Base-by-base conservation (phyloP, 768 basidiomycete species). In the Jaapia argillacea region DNA sequence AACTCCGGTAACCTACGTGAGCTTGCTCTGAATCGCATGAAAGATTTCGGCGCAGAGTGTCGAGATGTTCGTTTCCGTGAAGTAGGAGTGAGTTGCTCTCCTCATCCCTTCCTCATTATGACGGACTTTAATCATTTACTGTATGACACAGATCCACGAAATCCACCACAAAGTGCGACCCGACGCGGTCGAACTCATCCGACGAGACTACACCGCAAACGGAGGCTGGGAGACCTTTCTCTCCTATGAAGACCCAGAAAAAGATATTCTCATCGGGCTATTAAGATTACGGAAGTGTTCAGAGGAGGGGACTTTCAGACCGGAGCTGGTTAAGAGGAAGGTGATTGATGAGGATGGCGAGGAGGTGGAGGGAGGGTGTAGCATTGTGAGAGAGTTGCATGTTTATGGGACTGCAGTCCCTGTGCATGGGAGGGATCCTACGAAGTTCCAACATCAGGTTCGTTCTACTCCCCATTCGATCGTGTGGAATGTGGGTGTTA, bases 181-280 rank as follows among this genome's bases (percentile, higher is more conserved):
- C 46, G 88, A 94, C 59, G 85, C 88, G 13, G 86, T 96, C 41
- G 96, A 99, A 62, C 80, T 99, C 3, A 79, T 99, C 25, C 77
- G 96, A 45, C 74, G 96, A 31, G 96, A 99, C 59, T 99, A 99
- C 61, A 69, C 85, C 3, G 96, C 96, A 24, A 99, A 98, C 57
- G 94, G 93, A 4, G 93, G 96, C 37, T 99, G 96, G 96, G 96
- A 99, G 66, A 98, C 96, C 1, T 99, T 99, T 75, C 67, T 99
- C 4, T 94, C 93, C 23, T 99, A 98, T 58, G 96, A 99, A 65
- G 96, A 99, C 60, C 94, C 96, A 4, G 91, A 92, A 62, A 79
- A 78, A 43, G 96, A 99, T 55, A 98, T 99, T 60, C 79, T 99
- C 36, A 80, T 99, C 47, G 96, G 96, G 18, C 66, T 99, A 23